Percentiles rank a stretch among this genome's conserved stretches.
phyloP scores from a whole-genome alignment of 441 rosid genomes.

The Kokia cookei region DNA sequence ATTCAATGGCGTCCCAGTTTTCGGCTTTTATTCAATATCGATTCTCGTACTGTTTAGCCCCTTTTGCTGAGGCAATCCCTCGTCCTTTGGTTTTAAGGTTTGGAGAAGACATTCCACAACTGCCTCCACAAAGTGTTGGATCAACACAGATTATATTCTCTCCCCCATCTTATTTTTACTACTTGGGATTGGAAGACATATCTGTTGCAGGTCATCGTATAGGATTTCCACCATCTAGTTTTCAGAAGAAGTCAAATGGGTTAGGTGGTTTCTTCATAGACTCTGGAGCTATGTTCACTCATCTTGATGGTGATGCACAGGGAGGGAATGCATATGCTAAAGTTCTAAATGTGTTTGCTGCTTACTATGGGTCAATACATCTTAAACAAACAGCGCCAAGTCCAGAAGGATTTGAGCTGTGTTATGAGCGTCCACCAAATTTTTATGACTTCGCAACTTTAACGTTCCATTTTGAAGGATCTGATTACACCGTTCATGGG shows the following conservation, averaged over 20 bases:
- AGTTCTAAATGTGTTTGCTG: slow-evolving; percentile 1
- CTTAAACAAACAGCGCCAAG: neutral
- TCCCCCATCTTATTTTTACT: neutral
- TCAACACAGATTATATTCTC: neutral
- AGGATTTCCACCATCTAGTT: neutral
- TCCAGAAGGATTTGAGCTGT: neutral
- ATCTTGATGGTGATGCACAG: neutral
- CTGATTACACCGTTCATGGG: neutral
- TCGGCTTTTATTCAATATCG: neutral
- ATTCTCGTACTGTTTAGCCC: slow-evolving; percentile 15
- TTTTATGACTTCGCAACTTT: neutral
- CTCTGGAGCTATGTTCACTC: slow-evolving; percentile 5
- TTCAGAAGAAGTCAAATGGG: neutral
- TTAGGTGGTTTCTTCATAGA: slow-evolving; percentile 19
- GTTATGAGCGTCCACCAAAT: slow-evolving; percentile 1
- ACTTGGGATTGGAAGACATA: slow-evolving; percentile 15
- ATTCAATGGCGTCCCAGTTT: slow-evolving; percentile 10
- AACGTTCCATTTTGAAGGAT: slow-evolving; percentile 21
- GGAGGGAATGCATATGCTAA: slow-evolving; percentile 5
- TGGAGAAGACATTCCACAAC: slow-evolving; percentile 5
- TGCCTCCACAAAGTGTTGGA: no score
- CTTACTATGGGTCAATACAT: neutral
- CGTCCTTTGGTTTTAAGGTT: neutral
- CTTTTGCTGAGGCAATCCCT: neutral
- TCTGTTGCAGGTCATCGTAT: slow-evolving; percentile 9